phyloP scores from a whole-genome alignment of 2,329 filamentous ascomycete species.

The Colletotrichum godetiae region DNA sequence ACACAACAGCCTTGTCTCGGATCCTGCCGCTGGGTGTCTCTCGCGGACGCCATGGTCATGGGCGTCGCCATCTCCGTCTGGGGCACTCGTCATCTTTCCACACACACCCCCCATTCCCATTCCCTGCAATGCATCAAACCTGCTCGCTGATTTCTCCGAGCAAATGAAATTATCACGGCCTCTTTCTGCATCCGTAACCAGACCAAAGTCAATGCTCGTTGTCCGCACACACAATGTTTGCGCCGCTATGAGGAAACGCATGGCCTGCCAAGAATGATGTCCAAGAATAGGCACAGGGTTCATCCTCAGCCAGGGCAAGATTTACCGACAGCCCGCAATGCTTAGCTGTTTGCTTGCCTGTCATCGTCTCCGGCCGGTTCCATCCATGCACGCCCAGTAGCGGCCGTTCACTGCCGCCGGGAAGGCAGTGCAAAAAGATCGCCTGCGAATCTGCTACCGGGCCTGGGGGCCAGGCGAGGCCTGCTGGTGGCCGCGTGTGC shows the following conservation, averaged over 20 bases:
- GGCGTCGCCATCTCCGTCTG: slow-evolving; percentile 15
- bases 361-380: slow-evolving; percentile 18
- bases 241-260: slow-evolving; percentile 14
- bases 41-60: slow-evolving; percentile 8
- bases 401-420: neutral
- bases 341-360: slow-evolving; percentile 24
- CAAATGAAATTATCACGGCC: neutral
- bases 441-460: neutral
- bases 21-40: slow-evolving; percentile 16
- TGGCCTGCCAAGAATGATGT: slow-evolving; percentile 27
- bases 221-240: neutral
- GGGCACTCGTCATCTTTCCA: neutral
- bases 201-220: neutral
- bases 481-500: slow-evolving; percentile 14
- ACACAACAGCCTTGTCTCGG: slow-evolving; percentile 26
- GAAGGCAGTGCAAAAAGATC: slow-evolving; percentile 5
- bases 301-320: slow-evolving; percentile 16
- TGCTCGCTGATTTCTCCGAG: neutral
- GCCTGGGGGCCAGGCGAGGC: neutral
- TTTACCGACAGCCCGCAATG: slow-evolving; percentile 28
- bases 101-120: neutral
- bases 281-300: slow-evolving; percentile 29
- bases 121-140: slow-evolving; percentile 13
- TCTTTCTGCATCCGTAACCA: neutral
- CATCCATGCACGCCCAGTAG: slow-evolving; percentile 3